Evolutionary conservation across 2,329 filamentous ascomycete genomes (phyloP).

Genomic region (Basipetospora chlamydospora): DNA sequence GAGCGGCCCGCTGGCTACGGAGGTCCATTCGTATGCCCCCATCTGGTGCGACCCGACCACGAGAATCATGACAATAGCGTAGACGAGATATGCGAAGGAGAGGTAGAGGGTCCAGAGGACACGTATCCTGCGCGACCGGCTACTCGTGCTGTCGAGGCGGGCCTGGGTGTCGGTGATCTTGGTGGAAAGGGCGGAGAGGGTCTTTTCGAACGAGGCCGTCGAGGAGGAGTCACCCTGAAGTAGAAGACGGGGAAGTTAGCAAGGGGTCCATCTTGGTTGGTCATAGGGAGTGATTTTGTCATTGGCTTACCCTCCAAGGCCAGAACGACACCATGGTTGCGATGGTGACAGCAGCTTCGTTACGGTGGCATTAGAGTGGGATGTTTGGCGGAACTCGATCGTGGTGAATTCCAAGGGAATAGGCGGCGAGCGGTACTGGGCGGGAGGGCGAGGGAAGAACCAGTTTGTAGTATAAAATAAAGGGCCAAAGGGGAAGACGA

Average conservation of each 20-base stretch:
- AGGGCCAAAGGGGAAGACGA: too few species aligned
- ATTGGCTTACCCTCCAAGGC: slow-evolving; percentile 60
- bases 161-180: slow-evolving; percentile 68
- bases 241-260: slow-evolving; percentile 7
- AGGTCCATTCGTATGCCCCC: slow-evolving; percentile 62
- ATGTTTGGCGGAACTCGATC: too few species aligned
- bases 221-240: slow-evolving; percentile 61
- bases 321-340: slow-evolving; percentile 64
- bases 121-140: slow-evolving; percentile 61
- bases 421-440: too few species aligned
- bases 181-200: slow-evolving; percentile 62
- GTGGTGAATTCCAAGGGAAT: background rate
- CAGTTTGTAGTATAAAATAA: too few species aligned
- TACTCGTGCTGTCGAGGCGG: slow-evolving; percentile 58
- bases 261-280: background rate
- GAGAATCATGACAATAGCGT: slow-evolving; percentile 64
- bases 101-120: slow-evolving; percentile 85
- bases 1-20: slow-evolving; percentile 63
- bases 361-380: too few species aligned
- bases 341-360: too few species aligned
- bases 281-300: too few species aligned
- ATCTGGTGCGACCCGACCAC: slow-evolving; percentile 76
- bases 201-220: slow-evolving; percentile 85
- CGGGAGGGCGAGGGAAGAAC: too few species aligned
- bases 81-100: slow-evolving; percentile 79